Evolutionary conservation across 768 basidiomycete genomes (phyloP).

Genomic region (Rhodotorula sphaerocarpa): DNA sequence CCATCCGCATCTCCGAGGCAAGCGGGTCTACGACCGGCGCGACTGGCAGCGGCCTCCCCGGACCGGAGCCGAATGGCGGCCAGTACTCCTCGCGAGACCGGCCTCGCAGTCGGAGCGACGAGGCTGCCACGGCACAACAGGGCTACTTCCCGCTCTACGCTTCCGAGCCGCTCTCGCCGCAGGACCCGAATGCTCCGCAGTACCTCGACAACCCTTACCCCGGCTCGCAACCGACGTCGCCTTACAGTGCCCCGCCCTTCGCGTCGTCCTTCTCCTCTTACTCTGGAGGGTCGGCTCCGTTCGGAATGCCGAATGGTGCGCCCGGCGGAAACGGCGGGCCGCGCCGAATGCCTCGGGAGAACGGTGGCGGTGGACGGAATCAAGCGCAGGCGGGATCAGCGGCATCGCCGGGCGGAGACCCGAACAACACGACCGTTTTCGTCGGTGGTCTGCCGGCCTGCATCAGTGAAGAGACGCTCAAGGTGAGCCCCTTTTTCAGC

Average conservation of each 20-base stretch:
- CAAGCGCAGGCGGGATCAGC: constrained; percentile 49
- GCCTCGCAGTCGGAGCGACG: constrained; percentile 17
- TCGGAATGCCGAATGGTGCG: background rate
- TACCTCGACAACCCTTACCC: background rate
- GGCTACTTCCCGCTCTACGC: constrained; percentile 28
- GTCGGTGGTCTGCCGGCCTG: constrained; percentile 82
- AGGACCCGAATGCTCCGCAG: constrained; percentile 10
- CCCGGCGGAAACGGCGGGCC: background rate
- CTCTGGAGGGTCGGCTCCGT: background rate
- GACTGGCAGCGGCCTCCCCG: constrained; percentile 6
- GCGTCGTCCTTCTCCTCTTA: background rate
- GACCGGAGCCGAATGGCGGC: constrained; percentile 8
- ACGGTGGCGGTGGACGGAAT: background rate
- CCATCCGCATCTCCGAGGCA: constrained; percentile 38
- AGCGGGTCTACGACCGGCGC: constrained; percentile 19
- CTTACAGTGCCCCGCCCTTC: background rate
- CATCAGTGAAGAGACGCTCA: constrained; percentile 81
- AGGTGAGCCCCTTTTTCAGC: constrained; percentile 47
- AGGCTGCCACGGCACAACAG: constrained; percentile 5
- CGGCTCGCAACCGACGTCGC: constrained; percentile 5
- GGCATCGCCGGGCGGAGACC: constrained; percentile 69
- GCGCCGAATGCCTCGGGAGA: background rate
- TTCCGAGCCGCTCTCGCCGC: background rate
- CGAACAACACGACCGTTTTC: constrained; percentile 91
- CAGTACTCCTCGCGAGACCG: constrained; percentile 11